Conservation (phyloP, 805 yeast species). For the Spathaspora girioi region DNA sequence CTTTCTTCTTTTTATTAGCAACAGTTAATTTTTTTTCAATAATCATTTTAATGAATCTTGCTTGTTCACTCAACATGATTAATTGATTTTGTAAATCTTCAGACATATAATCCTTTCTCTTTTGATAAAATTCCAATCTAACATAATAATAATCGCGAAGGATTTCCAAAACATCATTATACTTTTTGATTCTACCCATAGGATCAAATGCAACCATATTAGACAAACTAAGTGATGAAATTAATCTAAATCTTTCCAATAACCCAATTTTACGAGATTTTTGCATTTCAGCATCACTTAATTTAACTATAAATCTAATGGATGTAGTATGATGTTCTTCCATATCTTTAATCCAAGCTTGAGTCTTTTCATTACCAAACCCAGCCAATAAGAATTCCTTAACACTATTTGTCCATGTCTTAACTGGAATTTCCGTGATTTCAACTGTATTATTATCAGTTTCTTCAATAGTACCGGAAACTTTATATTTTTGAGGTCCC, state of each 20-base stretch:
- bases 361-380: conserved; percentile 69
- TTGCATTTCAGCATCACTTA: conserved; percentile 78
- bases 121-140: conserved; percentile 85
- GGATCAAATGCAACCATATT: conserved; percentile 98
- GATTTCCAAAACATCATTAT: conserved; percentile 72
- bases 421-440: conserved; percentile 89
- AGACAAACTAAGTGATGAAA: conserved; percentile 61
- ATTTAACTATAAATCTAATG: conserved; percentile 72
- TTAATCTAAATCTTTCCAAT: conserved; percentile 78
- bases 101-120: conserved; percentile 78
- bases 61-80: conserved; percentile 74
- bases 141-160: conserved; percentile 81
- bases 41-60: conserved; percentile 86
- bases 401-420: conserved; percentile 87
- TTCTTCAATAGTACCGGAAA: conserved; percentile 79
- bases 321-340: conserved; percentile 88
- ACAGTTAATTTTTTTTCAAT: conserved; percentile 70
- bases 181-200: conserved; percentile 79
- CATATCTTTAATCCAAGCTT: conserved; percentile 90
- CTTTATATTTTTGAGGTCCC: conserved; percentile 65
- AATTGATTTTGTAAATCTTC: conserved; percentile 69
- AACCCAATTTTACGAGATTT: conserved; percentile 73
- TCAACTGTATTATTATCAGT: conserved; percentile 76
- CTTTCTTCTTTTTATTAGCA: conserved; percentile 68
- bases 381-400: conserved; percentile 80